Conservation (phyloP, 768 basidiomycete species). For the Termitomyces sp. region DNA sequence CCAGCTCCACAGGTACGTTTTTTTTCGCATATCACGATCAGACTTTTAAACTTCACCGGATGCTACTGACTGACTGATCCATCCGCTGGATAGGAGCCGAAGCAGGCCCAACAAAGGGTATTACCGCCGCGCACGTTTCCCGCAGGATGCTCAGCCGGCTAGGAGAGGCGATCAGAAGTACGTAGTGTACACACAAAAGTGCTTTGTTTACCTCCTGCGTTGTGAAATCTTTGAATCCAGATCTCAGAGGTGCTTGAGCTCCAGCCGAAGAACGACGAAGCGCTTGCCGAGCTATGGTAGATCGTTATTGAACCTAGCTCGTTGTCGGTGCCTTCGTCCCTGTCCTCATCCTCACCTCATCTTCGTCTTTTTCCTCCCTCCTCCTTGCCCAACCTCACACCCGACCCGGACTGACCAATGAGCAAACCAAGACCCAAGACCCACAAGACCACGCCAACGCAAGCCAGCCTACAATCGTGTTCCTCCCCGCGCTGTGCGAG, state of each 20-base stretch:
- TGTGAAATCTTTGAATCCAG: slow-evolving; percentile 23
- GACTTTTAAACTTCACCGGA: neutral
- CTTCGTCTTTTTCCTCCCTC: slow-evolving; percentile 17
- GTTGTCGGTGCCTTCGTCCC: slow-evolving; percentile 18
- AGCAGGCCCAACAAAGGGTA: slow-evolving; percentile 62
- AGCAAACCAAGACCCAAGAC: no score
- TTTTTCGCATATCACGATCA: neutral
- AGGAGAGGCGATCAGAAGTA: slow-evolving; percentile 60
- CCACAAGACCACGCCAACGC: no score
- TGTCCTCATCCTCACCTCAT: slow-evolving; percentile 15
- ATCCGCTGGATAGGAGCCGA: slow-evolving; percentile 61
- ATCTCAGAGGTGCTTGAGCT: slow-evolving; percentile 54
- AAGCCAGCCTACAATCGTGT: no score
- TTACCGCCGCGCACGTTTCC: slow-evolving; percentile 65
- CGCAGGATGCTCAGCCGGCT: slow-evolving; percentile 51
- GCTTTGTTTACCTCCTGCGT: neutral
- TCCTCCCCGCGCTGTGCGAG: no score
- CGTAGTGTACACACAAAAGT: slow-evolving; percentile 22
- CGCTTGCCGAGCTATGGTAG: slow-evolving; percentile 47
- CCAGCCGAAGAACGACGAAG: slow-evolving; percentile 63
- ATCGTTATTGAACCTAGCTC: slow-evolving; percentile 24
- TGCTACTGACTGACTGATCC: neutral
- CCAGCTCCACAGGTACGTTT: no score
- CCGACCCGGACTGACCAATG: no score
- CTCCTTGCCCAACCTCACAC: slow-evolving; percentile 11